A percentile compares a stretch with the other conserved stretches of the same genome.
These are phyloP conservation scores for Alopecurus myosuroides DNA, from an alignment of 176 grass and related monocot genomes.

Conservation along the genomic window DNA sequence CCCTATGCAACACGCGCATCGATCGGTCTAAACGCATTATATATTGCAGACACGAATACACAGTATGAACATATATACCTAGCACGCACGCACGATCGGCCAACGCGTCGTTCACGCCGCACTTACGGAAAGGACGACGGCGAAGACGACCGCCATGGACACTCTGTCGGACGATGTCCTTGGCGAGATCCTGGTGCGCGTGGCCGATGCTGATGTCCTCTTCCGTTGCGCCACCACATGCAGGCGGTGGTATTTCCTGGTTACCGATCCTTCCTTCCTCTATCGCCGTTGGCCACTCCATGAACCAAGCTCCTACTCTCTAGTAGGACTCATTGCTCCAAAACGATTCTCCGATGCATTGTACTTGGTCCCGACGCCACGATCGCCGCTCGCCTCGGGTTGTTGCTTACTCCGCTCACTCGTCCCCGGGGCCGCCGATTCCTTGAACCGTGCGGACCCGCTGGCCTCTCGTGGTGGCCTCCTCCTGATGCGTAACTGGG, in stretches of 20 bases:
- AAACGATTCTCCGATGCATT: fast-evolving
- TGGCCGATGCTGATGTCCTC: neutral
- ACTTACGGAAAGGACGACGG: neutral
- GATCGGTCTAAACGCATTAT: too few species aligned
- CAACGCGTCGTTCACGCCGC: too few species aligned
- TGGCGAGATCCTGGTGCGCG: neutral
- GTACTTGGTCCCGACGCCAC: neutral
- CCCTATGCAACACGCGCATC: too few species aligned
- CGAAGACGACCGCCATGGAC: neutral
- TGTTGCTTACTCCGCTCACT: neutral
- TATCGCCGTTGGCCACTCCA: neutral
- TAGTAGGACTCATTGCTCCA: neutral
- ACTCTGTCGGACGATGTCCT: neutral
- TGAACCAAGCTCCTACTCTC: neutral
- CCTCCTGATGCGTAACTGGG: neutral
- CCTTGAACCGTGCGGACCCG: neutral
- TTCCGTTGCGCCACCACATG: neutral
- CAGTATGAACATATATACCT: neutral
- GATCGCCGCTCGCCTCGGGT: neutral
- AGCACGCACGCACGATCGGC: neutral
- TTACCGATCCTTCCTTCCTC: neutral
- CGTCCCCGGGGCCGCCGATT: neutral
- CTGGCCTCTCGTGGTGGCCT: neutral
- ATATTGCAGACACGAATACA: neutral
- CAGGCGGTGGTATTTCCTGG: neutral